These are phyloP conservation scores for Alternaria consortialis DNA, from an alignment of 2,329 filamentous ascomycete genomes.

Conservation along the genomic window DNA sequence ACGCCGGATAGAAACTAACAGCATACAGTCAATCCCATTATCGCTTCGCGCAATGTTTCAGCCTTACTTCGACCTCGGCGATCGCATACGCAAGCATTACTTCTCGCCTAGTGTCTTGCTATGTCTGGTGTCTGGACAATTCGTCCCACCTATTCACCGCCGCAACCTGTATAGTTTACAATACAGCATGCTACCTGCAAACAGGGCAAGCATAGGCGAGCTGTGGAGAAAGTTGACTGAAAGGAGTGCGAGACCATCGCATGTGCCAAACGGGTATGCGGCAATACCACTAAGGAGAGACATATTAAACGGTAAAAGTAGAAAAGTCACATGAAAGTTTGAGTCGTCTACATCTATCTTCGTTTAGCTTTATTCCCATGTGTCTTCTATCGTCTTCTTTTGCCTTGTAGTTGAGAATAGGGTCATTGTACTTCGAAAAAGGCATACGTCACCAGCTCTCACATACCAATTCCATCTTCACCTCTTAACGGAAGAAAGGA, in stretches of 20 bases:
- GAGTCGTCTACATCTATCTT: background rate
- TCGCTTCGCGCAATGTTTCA: constrained; percentile 94
- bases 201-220: constrained; percentile 79
- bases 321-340: constrained; percentile 6
- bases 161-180: constrained; percentile 95
- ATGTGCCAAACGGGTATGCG: constrained; percentile 17
- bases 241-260: constrained; percentile 10
- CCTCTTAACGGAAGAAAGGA: background rate
- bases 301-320: constrained; percentile 13
- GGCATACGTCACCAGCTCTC: background rate
- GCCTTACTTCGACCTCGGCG: constrained; percentile 94
- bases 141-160: constrained; percentile 93
- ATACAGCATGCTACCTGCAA: constrained; percentile 94
- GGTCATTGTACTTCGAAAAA: background rate
- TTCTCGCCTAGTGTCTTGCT: constrained; percentile 87
- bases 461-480: background rate
- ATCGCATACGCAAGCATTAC: constrained; percentile 94
- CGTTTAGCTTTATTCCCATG: background rate
- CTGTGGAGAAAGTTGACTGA: constrained; percentile 76
- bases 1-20: background rate
- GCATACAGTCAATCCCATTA: constrained; percentile 74
- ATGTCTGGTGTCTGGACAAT: constrained; percentile 87
- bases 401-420: background rate
- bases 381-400: background rate
- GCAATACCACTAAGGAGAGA: constrained; percentile 8